A percentile compares a stretch with the other conserved stretches of the same genome.
These are phyloP conservation scores for Clavispora fructus DNA, from an alignment of 805 yeast genomes.

Conservation along the genomic window DNA sequence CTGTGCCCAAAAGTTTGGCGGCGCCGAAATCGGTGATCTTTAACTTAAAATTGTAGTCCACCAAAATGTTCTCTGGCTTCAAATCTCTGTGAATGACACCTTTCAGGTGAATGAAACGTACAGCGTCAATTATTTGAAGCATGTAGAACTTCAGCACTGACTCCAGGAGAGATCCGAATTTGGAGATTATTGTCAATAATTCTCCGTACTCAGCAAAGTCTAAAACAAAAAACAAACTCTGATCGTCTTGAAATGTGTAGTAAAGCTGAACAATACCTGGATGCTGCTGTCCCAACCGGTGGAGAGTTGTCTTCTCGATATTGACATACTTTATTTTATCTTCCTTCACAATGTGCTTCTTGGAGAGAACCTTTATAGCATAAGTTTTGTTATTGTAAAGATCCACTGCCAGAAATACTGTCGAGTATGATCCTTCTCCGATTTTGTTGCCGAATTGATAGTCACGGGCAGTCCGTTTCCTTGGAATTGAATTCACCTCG, in stretches of 20 bases:
- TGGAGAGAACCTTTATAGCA: constrained; percentile 88
- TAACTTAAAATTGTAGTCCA: constrained; percentile 79
- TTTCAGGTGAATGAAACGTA: constrained; percentile 78
- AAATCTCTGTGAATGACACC: constrained; percentile 92
- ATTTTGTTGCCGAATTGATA: constrained; percentile 83
- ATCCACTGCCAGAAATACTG: constrained; percentile 85
- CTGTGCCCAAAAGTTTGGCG: constrained; percentile 62
- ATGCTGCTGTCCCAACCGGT: constrained; percentile 76
- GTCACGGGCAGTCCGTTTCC: constrained; percentile 60
- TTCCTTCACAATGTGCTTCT: constrained; percentile 89
- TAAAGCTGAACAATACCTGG: constrained; percentile 91
- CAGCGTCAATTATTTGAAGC: constrained; percentile 84
- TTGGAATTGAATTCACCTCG: neutral
- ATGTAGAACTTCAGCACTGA: constrained; percentile 73
- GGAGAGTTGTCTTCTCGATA: constrained; percentile 87
- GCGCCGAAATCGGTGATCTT: constrained; percentile 98
- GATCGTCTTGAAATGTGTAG: constrained; percentile 92
- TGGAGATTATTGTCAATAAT: constrained; percentile 70
- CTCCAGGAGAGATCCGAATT: constrained; percentile 73
- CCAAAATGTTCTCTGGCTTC: constrained; percentile 88
- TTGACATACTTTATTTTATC: constrained; percentile 93
- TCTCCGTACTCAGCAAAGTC: constrained; percentile 98
- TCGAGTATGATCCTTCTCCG: constrained; percentile 96
- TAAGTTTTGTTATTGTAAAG: constrained; percentile 66
- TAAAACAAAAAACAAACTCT: constrained; percentile 81